phyloP scores from a whole-genome alignment of 768 basidiomycete species.

The Leccinum olivaceopallidum region DNA sequence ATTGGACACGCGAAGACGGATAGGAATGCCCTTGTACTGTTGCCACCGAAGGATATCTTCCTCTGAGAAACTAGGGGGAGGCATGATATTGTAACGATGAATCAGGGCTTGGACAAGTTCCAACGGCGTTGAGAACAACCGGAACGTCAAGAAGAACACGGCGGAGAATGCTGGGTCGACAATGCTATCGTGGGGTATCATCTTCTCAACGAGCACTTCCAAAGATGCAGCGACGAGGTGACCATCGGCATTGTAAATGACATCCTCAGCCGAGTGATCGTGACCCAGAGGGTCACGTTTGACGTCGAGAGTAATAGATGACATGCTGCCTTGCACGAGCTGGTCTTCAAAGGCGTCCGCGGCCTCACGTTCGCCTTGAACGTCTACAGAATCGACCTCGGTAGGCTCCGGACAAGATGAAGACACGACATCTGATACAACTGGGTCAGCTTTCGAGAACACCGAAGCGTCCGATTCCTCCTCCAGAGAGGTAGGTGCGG shows the following conservation, averaged over 20 bases:
- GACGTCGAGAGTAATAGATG: constrained; percentile 43
- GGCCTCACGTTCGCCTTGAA: constrained; percentile 36
- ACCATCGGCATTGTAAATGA: constrained; percentile 89
- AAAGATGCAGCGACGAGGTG: constrained; percentile 90
- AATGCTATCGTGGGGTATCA: constrained; percentile 92
- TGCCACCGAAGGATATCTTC: constrained; percentile 77
- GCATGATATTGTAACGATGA: constrained; percentile 77
- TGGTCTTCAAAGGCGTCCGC: constrained; percentile 50
- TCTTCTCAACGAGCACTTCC: constrained; percentile 89
- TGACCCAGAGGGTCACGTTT: constrained; percentile 50
- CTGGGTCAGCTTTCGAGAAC: constrained; percentile 29
- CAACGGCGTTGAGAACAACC: constrained; percentile 79
- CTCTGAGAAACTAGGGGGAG: constrained; percentile 55
- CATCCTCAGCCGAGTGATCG: constrained; percentile 82
- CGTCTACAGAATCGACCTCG: constrained; percentile 58
- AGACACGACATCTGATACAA: constrained; percentile 20
- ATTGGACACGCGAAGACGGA: constrained; percentile 88
- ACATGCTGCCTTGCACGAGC: constrained; percentile 52
- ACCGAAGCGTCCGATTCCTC: constrained; percentile 43
- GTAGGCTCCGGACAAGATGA: constrained; percentile 35
- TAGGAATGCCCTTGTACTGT: constrained; percentile 84
- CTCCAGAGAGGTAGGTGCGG: constrained; percentile 50
- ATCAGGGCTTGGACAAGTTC: constrained; percentile 80
- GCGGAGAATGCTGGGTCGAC: constrained; percentile 85
- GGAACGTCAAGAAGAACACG: constrained; percentile 95